phyloP scores from a whole-genome alignment of 2,329 filamentous ascomycete genomes.

The Microdochium paspali region DNA sequence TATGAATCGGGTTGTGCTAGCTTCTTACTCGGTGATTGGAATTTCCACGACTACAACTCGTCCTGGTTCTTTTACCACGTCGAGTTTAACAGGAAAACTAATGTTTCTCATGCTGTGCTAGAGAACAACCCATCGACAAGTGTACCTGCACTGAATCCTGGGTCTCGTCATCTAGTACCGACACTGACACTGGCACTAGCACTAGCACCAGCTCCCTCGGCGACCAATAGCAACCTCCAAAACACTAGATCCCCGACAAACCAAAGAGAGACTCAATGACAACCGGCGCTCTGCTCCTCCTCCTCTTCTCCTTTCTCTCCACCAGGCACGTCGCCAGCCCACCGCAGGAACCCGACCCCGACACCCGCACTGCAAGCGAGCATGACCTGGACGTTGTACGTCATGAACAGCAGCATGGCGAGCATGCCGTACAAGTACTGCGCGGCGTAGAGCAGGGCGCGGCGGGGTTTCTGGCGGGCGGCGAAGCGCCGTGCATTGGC shows the following conservation, averaged over 20 bases:
- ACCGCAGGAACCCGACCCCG: background rate
- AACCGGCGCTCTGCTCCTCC: background rate
- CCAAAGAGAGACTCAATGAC: background rate
- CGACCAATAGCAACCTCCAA: too few species aligned
- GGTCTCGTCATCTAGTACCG: too few species aligned
- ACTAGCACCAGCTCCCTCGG: too few species aligned
- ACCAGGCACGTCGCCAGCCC: background rate
- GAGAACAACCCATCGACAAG: too few species aligned
- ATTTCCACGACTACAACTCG: too few species aligned
- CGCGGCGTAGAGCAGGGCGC: background rate
- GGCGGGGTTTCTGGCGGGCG: background rate
- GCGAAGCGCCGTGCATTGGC: background rate
- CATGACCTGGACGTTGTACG: background rate
- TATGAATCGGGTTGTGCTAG: too few species aligned
- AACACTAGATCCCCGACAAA: background rate
- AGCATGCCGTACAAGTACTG: background rate
- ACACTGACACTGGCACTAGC: too few species aligned
- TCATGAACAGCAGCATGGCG: slow-evolving; percentile 1
- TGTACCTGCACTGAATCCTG: too few species aligned
- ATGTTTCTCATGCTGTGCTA: too few species aligned
- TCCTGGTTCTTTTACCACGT: too few species aligned
- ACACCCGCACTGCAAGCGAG: background rate
- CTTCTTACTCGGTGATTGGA: too few species aligned
- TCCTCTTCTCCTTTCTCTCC: background rate
- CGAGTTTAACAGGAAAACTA: too few species aligned